Conservation (phyloP, 2,329 filamentous ascomycete genomes). For the Xylaria hypoxylon region DNA sequence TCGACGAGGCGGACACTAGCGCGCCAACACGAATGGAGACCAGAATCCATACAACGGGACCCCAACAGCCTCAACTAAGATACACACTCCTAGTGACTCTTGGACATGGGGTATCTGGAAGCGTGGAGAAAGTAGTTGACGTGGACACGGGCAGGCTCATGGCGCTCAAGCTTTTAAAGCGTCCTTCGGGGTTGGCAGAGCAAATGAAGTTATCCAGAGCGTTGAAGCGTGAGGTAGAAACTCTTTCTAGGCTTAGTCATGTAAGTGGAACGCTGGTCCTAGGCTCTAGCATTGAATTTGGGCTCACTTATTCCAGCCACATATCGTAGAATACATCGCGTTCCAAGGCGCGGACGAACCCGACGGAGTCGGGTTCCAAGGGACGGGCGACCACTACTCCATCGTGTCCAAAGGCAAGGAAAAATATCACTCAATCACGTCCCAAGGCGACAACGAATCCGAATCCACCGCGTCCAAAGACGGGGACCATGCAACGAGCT, state of each 20-base stretch:
- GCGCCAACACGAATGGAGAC: neutral
- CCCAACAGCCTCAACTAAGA: neutral
- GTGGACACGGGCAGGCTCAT: neutral
- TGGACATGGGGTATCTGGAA: neutral
- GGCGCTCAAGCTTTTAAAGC: neutral
- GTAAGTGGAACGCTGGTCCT: neutral
- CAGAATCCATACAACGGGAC: neutral
- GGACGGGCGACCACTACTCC: no score
- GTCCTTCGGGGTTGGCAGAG: accelerated
- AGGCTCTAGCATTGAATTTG: no score
- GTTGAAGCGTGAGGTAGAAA: neutral
- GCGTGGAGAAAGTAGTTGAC: neutral
- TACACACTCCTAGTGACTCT: accelerated
- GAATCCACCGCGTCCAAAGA: no score
- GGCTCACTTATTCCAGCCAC: neutral
- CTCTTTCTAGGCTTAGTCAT: neutral
- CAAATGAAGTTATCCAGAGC: accelerated
- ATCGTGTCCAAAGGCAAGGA: no score
- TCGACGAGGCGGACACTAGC: neutral
- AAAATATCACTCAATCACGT: no score
- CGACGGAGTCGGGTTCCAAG: no score
- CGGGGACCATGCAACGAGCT: no score
- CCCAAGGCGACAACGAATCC: accelerated
- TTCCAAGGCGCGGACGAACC: no score
- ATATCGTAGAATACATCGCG: slow-evolving; percentile 12